Conservation (phyloP, 1,284 basidiomycete species). For the Inonotus hispidus region DNA sequence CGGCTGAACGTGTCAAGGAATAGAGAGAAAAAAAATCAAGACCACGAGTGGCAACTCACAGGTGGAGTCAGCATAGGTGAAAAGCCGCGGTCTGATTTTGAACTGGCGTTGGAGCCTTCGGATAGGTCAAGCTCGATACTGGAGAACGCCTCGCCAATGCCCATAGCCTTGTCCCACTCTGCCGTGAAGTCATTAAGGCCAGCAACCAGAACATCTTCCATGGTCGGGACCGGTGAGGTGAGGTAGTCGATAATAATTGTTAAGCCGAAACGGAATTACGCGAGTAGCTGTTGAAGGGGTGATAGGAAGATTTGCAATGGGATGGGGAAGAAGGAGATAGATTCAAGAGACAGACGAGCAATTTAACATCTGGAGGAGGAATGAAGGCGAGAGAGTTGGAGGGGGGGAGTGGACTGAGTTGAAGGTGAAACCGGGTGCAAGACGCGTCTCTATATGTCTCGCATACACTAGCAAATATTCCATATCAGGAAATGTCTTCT, state of each 20-base stretch:
- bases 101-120: background rate
- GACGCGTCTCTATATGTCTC: conserved; percentile 4
- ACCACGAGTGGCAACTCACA: conserved; percentile 2
- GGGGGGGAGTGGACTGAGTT: background rate
- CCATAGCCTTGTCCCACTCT: conserved; percentile 6
- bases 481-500: background rate
- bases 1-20: no score
- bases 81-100: conserved; percentile 4
- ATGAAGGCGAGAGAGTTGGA: background rate
- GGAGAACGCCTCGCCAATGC: background rate
- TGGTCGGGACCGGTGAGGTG: background rate
- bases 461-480: background rate
- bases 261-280: no score
- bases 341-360: background rate
- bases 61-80: conserved; percentile 19
- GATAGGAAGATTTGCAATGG: background rate
- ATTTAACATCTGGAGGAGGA: background rate
- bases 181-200: background rate
- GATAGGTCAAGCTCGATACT: background rate
- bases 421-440: no score
- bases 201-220: background rate
- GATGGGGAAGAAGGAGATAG: background rate
- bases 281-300: no score
- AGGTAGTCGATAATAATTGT: background rate
- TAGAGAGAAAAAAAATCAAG: background rate